These are phyloP conservation scores for Globisporangium sylvaticum DNA, from an alignment of 352 stramenopile genomes.

Conservation along the genomic window DNA sequence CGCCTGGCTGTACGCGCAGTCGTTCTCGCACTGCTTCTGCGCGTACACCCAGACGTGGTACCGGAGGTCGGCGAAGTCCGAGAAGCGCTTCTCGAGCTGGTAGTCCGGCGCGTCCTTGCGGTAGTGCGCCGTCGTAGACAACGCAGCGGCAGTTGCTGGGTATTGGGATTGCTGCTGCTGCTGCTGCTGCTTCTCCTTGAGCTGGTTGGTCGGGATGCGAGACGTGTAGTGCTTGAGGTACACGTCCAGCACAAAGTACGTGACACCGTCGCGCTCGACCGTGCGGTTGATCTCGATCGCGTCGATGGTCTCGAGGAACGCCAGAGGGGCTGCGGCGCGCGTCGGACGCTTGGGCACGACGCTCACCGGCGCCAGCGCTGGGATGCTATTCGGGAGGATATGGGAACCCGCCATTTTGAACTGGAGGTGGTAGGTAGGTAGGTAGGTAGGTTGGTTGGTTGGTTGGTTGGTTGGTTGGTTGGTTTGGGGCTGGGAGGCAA, in stretches of 20 bases:
- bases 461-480: not conserved
- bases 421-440: no score
- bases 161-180: not conserved
- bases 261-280: constrained; percentile 18
- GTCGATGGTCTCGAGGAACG: constrained; percentile 27
- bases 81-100: constrained; percentile 28
- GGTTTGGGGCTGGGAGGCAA: not conserved
- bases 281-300: constrained; percentile 23
- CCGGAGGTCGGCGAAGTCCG: constrained; percentile 36
- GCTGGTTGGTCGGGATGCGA: constrained; percentile 55
- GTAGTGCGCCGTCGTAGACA: not conserved
- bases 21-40: constrained; percentile 29
- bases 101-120: constrained; percentile 25
- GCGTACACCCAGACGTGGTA: constrained; percentile 31
- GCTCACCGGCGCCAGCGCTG: not conserved
- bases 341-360: not conserved
- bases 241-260: constrained; percentile 43
- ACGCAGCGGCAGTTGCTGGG: not conserved
- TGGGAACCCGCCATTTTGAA: not conserved
- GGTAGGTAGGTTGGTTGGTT: not conserved
- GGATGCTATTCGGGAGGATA: not conserved
- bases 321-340: not conserved
- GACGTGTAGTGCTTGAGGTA: constrained; percentile 52
- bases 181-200: not conserved
- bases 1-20: constrained; percentile 38